Percentiles rank a stretch among this genome's conserved stretches.
Evolutionary conservation across 371 early-diverging fungal species (phyloP).

Genomic region (Lichtheimia ornata): DNA sequence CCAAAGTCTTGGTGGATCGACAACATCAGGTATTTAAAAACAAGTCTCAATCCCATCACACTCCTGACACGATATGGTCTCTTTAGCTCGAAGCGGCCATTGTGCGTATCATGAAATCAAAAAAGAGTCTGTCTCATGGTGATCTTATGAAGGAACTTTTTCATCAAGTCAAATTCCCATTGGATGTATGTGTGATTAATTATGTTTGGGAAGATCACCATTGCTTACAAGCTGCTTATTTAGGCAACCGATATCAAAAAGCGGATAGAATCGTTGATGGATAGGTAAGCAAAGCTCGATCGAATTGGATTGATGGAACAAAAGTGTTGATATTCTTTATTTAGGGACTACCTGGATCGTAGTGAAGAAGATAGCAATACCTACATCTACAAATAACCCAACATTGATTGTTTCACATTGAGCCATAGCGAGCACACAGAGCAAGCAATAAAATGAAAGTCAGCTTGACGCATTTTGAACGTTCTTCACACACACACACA

Average conservation of each 20-base stretch:
- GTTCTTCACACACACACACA: no score
- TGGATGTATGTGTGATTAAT: slow-evolving; percentile 51
- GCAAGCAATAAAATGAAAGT: no score
- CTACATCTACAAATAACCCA: slow-evolving; percentile 10
- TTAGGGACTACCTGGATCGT: slow-evolving; percentile 7
- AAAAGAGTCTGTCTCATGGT: slow-evolving; percentile 69
- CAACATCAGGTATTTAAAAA: slow-evolving; percentile 57
- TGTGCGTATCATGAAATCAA: slow-evolving; percentile 92
- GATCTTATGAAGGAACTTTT: slow-evolving; percentile 74
- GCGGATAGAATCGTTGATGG: slow-evolving; percentile 89
- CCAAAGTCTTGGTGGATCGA: slow-evolving; percentile 78
- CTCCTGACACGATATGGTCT: background rate
- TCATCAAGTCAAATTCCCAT: slow-evolving; percentile 75
- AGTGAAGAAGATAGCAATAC: slow-evolving; percentile 7
- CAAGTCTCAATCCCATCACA: background rate
- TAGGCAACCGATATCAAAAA: slow-evolving; percentile 81
- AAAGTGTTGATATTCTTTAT: background rate
- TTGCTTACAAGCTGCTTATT: slow-evolving; percentile 4
- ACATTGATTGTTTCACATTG: background rate
- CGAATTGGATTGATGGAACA: background rate
- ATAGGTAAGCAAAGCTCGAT: slow-evolving; percentile 31
- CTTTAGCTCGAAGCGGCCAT: slow-evolving; percentile 87
- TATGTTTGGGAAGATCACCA: background rate
- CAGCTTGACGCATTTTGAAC: no score
- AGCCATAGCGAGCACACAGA: no score